These are phyloP conservation scores for Exidia glandulosa DNA, from an alignment of 768 basidiomycete species.

Conservation along the genomic window DNA sequence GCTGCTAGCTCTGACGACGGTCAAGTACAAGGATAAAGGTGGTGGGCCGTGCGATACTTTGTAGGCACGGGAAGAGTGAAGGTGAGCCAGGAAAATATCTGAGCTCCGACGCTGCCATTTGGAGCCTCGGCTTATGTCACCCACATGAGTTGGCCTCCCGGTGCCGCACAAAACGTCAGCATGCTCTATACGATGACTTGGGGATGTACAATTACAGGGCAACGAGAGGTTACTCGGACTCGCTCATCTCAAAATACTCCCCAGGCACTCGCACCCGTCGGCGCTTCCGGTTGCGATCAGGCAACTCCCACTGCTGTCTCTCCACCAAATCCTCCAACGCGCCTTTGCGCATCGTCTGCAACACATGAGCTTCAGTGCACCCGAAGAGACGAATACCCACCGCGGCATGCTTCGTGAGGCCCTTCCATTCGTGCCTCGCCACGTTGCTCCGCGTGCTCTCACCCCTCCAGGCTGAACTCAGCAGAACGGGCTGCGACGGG, in stretches of 20 bases:
- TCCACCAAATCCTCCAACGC: background rate
- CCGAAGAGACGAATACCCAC: background rate
- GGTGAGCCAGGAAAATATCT: too few species aligned
- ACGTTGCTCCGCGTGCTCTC: conserved; percentile 52
- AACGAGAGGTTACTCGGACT: background rate
- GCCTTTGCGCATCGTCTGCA: background rate
- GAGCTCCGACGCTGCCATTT: too few species aligned
- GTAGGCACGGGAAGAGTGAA: too few species aligned
- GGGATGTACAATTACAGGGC: too few species aligned
- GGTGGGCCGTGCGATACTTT: too few species aligned
- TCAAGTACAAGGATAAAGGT: background rate
- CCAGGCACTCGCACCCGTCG: background rate
- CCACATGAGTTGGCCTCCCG: too few species aligned
- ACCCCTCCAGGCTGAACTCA: conserved; percentile 86
- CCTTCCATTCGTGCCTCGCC: conserved; percentile 95
- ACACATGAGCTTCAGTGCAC: background rate
- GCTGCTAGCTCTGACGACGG: background rate
- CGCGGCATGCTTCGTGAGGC: conserved; percentile 45
- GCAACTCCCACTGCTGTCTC: background rate
- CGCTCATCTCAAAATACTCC: background rate
- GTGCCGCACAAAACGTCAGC: too few species aligned
- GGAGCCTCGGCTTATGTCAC: too few species aligned
- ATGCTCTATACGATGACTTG: too few species aligned
- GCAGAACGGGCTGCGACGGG: conserved; percentile 77
- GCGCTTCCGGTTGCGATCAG: background rate